Base-by-base conservation (phyloP, 257 asterid genomes). In the Primulina huaijiensis region DNA sequence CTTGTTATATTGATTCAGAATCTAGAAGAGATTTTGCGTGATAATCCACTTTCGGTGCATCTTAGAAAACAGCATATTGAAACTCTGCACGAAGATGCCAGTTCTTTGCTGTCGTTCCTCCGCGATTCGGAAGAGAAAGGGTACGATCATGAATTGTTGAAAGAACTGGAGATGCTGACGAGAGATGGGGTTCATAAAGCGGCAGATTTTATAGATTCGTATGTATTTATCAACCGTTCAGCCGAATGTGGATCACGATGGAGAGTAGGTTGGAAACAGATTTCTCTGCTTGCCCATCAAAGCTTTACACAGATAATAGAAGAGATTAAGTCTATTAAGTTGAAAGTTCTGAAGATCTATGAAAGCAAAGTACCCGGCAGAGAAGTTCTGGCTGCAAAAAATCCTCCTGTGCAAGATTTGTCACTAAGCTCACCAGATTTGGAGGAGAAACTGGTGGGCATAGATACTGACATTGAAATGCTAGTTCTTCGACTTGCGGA, bases 381-480 rank as follows among this genome's bases (percentile, higher is more conserved):
- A 16, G 50, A 60, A 17, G 1, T 14, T 25, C 8, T 17, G 60
- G 31, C 74, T n/a, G 19, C 58, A 8, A 31, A 11, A 68, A 33
- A 19, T 19, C 35, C 35, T 33, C 9, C 43, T n/a, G n/a, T 19
- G 29, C 62, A 38, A 43, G 75, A 61, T 53, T 20, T 19, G 27
- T 38, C 68, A 2, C 30, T 27, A 27, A 27, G 30, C 30, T 27
- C 30, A 14, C 9, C 33, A 33, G 38, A 35, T 56, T 8, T 43
- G 16, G 59, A 55, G 60, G 65, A 64, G 27, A 72, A 56, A 57
- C 65, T 72, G 52, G 76, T 72, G 40, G 71, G 71, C 14, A n/a
- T 64, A 17, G 76, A 64, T 27, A 55, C 23, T 53, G 60, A 72
- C 57, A 64, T 65, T 6, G 19, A 55, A 20, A n/a, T 8, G 30